Evolutionary conservation across 2,329 filamentous ascomycete genomes (phyloP).

Genomic region (Hymenoscyphus scutula): DNA sequence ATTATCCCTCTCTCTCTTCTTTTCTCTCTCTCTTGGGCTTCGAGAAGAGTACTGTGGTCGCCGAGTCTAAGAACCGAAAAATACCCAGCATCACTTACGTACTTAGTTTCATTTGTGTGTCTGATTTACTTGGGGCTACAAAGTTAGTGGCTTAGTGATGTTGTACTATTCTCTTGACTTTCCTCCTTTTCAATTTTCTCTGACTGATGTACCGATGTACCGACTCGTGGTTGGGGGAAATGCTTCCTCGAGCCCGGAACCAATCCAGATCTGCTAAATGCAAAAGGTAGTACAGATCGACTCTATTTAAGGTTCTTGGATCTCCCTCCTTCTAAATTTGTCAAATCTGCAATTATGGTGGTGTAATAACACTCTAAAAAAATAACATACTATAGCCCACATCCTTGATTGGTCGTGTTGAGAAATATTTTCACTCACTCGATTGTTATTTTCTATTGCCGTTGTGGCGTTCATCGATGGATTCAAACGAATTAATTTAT

Average conservation of each 20-base stretch:
- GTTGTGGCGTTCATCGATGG: slow-evolving; percentile 5
- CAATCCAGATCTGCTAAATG: neutral
- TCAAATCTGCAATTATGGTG: neutral
- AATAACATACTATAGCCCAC: neutral
- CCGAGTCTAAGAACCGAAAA: no score
- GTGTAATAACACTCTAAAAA: neutral
- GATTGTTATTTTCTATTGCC: slow-evolving; percentile 6
- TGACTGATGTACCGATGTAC: no score
- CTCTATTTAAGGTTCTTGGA: neutral
- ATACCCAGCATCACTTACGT: no score
- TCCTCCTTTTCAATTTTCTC: neutral
- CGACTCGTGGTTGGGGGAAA: neutral
- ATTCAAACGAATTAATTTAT: slow-evolving; percentile 6
- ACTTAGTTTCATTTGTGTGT: no score
- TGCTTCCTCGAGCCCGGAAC: neutral
- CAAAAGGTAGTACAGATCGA: neutral
- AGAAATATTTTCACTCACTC: slow-evolving; percentile 2
- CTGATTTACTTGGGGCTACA: no score
- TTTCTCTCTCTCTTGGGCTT: neutral
- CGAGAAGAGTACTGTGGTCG: neutral
- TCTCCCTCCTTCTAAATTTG: neutral
- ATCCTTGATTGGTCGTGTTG: slow-evolving; percentile 1
- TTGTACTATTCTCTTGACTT: neutral
- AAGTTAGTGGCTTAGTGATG: no score
- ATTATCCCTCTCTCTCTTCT: neutral